Evolutionary conservation across 208 protist genomes (phyloP).

Genomic region (Lotmaria passim): DNA sequence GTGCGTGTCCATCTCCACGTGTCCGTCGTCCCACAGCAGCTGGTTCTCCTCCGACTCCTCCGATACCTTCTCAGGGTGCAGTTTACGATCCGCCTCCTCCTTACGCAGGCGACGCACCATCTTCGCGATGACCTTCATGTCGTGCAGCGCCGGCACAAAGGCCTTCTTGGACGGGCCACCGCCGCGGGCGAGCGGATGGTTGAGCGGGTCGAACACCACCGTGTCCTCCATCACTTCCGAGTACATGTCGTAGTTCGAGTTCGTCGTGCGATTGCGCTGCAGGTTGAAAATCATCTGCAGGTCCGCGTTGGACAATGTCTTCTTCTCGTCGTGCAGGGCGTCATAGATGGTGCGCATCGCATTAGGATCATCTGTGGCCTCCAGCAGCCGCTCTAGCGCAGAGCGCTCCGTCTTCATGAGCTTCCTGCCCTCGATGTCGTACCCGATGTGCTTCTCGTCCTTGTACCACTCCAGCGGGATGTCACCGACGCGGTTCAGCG

Average conservation of each 20-base stretch:
- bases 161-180: constrained; percentile 81
- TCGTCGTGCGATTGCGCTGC: constrained; percentile 90
- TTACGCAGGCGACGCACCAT: constrained; percentile 85
- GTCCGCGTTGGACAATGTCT: constrained; percentile 89
- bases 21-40: constrained; percentile 83
- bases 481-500: constrained; percentile 93
- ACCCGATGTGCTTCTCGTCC: constrained; percentile 93
- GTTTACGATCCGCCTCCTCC: constrained; percentile 51
- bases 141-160: constrained; percentile 84
- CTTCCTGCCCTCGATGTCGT: constrained; percentile 92
- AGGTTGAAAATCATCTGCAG: constrained; percentile 94
- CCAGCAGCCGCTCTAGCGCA: constrained; percentile 91
- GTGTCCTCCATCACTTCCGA: constrained; percentile 79
- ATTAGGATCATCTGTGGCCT: constrained; percentile 92
- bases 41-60: constrained; percentile 43
- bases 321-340: constrained; percentile 89
- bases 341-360: constrained; percentile 93
- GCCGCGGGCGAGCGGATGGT: constrained; percentile 91
- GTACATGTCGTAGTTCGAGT: constrained; percentile 92
- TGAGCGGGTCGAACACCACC: constrained; percentile 89
- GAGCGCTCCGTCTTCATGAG: constrained; percentile 88
- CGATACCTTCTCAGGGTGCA: constrained; percentile 26
- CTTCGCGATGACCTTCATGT: constrained; percentile 93
- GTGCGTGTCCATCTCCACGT: constrained; percentile 88
- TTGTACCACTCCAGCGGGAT: constrained; percentile 96